Evolutionary conservation across 2,329 filamentous ascomycete species (phyloP).

Genomic region (Fusarium pseudoanthophilum): DNA sequence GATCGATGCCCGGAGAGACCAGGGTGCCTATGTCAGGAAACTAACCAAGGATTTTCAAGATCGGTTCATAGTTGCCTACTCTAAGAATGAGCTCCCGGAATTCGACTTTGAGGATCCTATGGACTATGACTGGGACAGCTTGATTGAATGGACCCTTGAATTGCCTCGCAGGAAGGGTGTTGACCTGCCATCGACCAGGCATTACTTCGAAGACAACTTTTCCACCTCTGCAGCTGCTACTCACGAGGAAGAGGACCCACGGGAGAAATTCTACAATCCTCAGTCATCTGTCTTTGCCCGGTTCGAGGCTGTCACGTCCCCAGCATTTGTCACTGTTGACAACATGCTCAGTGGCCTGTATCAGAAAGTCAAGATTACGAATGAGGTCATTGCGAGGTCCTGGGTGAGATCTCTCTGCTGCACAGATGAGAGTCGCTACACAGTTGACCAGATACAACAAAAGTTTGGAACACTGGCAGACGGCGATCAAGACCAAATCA

Average conservation of each 20-base stretch:
- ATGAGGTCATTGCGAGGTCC: constrained; percentile 61
- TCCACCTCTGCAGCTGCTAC: constrained; percentile 51
- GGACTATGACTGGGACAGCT: constrained; percentile 73
- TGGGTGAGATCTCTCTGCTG: constrained; percentile 70
- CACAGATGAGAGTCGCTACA: constrained; percentile 62
- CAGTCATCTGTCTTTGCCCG: constrained; percentile 67
- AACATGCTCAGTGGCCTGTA: constrained; percentile 11
- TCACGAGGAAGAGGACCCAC: constrained; percentile 56
- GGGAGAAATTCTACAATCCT: constrained; percentile 66
- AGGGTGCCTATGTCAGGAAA: constrained; percentile 63
- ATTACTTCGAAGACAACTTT: constrained; percentile 57
- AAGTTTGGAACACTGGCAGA: constrained; percentile 62
- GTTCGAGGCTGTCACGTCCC: constrained; percentile 63
- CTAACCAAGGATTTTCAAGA: constrained; percentile 71
- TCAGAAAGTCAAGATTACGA: constrained; percentile 32
- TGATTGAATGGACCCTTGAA: constrained; percentile 74
- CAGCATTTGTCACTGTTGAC: constrained; percentile 53
- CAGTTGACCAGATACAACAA: constrained; percentile 58
- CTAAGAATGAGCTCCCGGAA: constrained; percentile 66
- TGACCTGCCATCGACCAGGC: constrained; percentile 60
- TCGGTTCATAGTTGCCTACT: constrained; percentile 73
- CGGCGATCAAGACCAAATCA: constrained; percentile 53
- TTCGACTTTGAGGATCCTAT: constrained; percentile 72
- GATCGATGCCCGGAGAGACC: constrained; percentile 61
- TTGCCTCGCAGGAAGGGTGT: constrained; percentile 59